Conservation (phyloP, 495 filamentous ascomycete genomes). For the Daldinia decipiens region DNA sequence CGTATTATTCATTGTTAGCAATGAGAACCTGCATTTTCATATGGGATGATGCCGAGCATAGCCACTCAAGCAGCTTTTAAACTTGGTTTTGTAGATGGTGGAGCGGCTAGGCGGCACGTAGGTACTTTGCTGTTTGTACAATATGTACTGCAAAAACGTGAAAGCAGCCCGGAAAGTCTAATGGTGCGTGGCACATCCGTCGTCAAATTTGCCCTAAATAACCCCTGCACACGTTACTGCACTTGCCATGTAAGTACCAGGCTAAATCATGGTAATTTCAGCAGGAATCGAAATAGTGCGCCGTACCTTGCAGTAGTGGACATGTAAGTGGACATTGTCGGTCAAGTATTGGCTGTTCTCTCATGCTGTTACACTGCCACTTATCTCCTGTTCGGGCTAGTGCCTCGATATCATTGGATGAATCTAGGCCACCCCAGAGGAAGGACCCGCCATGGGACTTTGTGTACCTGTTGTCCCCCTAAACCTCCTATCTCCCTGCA, state of each 20-base stretch:
- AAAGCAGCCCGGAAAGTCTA: neutral
- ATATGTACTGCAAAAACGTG: neutral
- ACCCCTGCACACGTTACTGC: slow-evolving; percentile 8
- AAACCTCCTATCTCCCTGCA: slow-evolving; percentile 35
- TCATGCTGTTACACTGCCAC: slow-evolving; percentile 25
- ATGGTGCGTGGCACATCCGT: neutral
- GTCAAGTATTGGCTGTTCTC: slow-evolving; percentile 32
- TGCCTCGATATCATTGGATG: slow-evolving; percentile 12
- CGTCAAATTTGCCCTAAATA: slow-evolving; percentile 3
- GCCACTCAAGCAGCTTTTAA: slow-evolving; percentile 33
- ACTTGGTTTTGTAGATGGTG: slow-evolving; percentile 10
- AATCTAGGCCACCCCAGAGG: slow-evolving; percentile 24
- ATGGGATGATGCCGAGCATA: slow-evolving; percentile 14
- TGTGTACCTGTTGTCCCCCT: slow-evolving; percentile 28
- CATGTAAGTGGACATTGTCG: slow-evolving; percentile 31
- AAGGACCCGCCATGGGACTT: slow-evolving; percentile 31
- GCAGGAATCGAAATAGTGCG: slow-evolving; percentile 38
- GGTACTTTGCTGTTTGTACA: neutral
- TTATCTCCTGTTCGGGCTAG: slow-evolving; percentile 30
- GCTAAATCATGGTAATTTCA: slow-evolving; percentile 41
- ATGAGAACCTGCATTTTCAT: slow-evolving; percentile 11
- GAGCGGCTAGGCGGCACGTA: slow-evolving; percentile 4
- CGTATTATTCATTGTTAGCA: slow-evolving; percentile 20
- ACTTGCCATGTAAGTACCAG: slow-evolving; percentile 27
- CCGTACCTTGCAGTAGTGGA: slow-evolving; percentile 45